Base-by-base conservation (phyloP, 371 early-diverging fungal species). In the Actinomortierella wolfii region DNA sequence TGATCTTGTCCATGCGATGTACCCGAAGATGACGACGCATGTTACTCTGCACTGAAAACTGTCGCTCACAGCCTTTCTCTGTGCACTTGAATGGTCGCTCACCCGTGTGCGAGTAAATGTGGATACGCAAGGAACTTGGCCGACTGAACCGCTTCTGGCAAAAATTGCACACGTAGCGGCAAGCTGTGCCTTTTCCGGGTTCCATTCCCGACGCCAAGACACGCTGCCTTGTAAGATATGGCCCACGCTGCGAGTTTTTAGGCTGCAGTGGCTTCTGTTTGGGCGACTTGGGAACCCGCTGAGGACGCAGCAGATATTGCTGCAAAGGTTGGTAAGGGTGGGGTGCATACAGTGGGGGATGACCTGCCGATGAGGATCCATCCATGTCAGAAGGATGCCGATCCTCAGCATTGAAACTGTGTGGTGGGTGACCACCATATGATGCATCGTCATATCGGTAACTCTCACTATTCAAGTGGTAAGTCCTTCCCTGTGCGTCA, bases 21-120 rank as follows among this genome's bases (percentile, higher is more conserved):
- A 82, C 80, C 23, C 81, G 63, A 49, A 82, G 55, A 64, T 92
- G 93, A n/a, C 93, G 83, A 39, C 88, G 80, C 85, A 91, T 76
- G 56, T 92, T 92, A 64, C 89, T 88, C 43, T 83, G 80, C 0
- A 92, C 92, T n/a, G 90, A 88, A 54, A 92, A 92, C 56, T 79
- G 80, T 50, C 86, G 83, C 25, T 78, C 79, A 67, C 93, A 92
- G 1, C 87, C 89, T n/a, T 74, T 65, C 29, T 79, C 81, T 1
- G 76, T 71, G 57, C 92, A 93, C 49, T 76, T 68, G 71, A 86
- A 86, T 6, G 92, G 93, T 54, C 86, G 86, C 58, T 92, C 92
- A 6, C 92, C 92, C 3, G 93, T 91, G 61, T 93, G 93, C 1
- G 89, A 86, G 61, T 85, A 82, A 24, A 81, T 80, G 62, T 93